Base-by-base conservation (phyloP, 805 yeast genomes). In the Maudiozyma turicensis region DNA sequence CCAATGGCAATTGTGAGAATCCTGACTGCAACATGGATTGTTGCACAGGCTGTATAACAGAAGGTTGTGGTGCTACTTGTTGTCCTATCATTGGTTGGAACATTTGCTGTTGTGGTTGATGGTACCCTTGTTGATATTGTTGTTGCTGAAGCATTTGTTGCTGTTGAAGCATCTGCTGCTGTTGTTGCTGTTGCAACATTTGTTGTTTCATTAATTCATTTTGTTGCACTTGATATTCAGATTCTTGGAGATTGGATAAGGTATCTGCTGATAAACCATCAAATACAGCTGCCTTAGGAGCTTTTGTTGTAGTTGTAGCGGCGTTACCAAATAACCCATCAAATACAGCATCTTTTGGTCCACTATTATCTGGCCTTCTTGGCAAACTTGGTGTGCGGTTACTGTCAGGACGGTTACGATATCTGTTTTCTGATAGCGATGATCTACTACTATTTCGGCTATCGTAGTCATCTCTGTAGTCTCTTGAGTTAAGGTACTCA, bases 331-430 rank as follows among this genome's bases (percentile, higher is more conserved):
- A 20, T 8, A 31, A 38, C 4, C 50, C 50, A 48, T 63, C 75
- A 57, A 71, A 68, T 1, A 59, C 57, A 0, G 70, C 66, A 3
- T 58, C 58, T 48, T 67, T 59, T 0, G 72, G 68, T 2, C 61
- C 63, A 8, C 64, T 67, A 8, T 62, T 58, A 20, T 66, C 55
- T 37, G 67, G 68, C 53, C 77, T 66, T 13, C 8, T 39, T 7
- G 79, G 79, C 40, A 74, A 59, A 2, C 72, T 65, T 8, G 69
- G 69, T 2, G 56, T 40, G 2, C 42, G 28, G 20, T 29, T 20
- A 11, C 30, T 14, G 14, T 29, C 42, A 8, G 11, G 11, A 28
- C 20, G 14, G n/a, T 42, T 10, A 15, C 47, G 15, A 26, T 37
- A 37, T 8, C 33, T 11, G 11, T 8, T 28, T 30, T 34, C 13